Evolutionary conservation across 257 asterid species (phyloP), one percentile per base, ranked within the genome.

Genomic region (Linaria vulgaris): DNA sequence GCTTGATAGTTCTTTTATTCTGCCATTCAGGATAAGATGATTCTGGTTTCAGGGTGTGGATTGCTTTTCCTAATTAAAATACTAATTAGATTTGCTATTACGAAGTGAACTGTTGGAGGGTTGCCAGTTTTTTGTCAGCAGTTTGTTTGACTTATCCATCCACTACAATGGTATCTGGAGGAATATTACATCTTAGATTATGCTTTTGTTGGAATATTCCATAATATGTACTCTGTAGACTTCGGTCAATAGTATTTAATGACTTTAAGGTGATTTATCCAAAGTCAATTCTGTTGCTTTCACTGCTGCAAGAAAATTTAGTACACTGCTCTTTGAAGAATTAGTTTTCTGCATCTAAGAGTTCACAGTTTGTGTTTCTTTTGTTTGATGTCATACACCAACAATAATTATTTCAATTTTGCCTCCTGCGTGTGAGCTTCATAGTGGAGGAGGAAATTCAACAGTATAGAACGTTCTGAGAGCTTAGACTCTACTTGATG

Each of bases 171-270:
- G 69, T 54, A 63, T 68, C 51, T 16, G 47, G 52, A 57, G 68
- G 76, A 65, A 72, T 71, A 67, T 57, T 63, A 74, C 49, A 69
- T 34, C 44, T 56, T 62, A 59, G 55, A 59, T 57, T 69, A 46
- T 74, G 73, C 69, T 70, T 45, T 24, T 21, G 59, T 55, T 48
- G 72, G 80, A 74, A 78, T 78, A 78, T 78, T 78, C 83, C 80
- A 64, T 44, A 59, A 48, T 67, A 63, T 74, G 79, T 73, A 75
- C 80, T 71, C 72, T 63, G 56, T 51, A 67, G 74, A 45, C 46
- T 61, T 39, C 63, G 62, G 76, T 69, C 74, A 56, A 50, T 67
- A 55, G 59, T 72, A 57, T 38, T 69, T 37, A 43, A 43, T 61
- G 76, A 66, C 65, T 66, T 60, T 54, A 24, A 20, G 63, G 45